Base-by-base conservation (phyloP, 306 rosid genomes). In the Betula pendula region DNA sequence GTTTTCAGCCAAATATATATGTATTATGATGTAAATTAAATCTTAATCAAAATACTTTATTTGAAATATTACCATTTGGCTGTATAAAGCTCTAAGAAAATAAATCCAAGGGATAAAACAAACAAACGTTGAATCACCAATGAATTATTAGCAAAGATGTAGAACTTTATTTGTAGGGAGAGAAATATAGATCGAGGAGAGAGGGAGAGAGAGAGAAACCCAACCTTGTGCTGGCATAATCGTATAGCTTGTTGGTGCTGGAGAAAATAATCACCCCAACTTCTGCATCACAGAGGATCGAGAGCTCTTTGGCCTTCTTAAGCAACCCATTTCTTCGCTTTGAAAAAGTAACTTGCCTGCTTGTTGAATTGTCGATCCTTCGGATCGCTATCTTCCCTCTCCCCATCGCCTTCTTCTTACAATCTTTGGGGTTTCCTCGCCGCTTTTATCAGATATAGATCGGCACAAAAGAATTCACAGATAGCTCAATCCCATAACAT, bases 231-330 rank as follows among this genome's bases (percentile, higher is more conserved):
- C 78, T 86, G 8, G 90, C 72, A 79, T 68, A 86, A 49, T 86
- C 84, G 75, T 86, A 79, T 47, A 86, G 87, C 63, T 71, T 81
- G 65, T 75, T 83, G 27, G 87, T 86, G 78, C 82, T 84, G 58
- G 90, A 86, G 87, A 86, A 83, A 77, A 86, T 70, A 19, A 83
- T 68, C 19, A 86, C 31, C 27, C 84, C 89, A 75, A 86, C 83
- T 76, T 86, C 87, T 1, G 87, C 87, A 74, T 86, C 87, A 70
- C 89, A 86, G 56, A 86, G 87, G 43, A 86, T 80, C 2, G 89
- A 83, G 4, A 86, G 87, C 81, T 86, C 89, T 58, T 47, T 83
- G 1, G 89, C 85, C 83, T 83, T 86, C 79, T 86, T 86, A 4
- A 86, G 72, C 77, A 86, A 35, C 68, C 89, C 89, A 59, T 68